These are phyloP conservation scores for Paraconiothyrium brasiliense DNA, from an alignment of 2,329 filamentous ascomycete genomes.

Conservation along the genomic window DNA sequence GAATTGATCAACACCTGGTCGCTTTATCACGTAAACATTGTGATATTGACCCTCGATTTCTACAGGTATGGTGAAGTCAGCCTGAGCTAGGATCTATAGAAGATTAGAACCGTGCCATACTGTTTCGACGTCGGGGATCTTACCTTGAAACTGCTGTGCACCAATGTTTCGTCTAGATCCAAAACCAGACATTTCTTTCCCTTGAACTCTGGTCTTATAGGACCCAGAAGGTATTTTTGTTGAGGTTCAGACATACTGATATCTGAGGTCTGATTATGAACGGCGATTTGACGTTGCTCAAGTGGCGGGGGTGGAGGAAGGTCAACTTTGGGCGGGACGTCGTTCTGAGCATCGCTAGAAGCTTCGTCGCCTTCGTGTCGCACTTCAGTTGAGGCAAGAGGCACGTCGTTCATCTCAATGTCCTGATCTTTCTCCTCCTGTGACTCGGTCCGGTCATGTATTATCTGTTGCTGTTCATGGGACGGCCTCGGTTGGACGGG, in stretches of 20 bases:
- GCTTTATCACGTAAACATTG: constrained; percentile 99
- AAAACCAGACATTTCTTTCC: constrained; percentile 94
- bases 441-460: constrained; percentile 61
- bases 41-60: constrained; percentile 99
- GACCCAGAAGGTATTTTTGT: constrained; percentile 80
- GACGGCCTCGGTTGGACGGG: constrained; percentile 45
- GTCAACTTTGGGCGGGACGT: constrained; percentile 53
- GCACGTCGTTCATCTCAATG: constrained; percentile 72
- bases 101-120: constrained; percentile 24
- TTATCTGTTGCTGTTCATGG: constrained; percentile 51
- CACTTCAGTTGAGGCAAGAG: constrained; percentile 62
- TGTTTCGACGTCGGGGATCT: constrained; percentile 24
- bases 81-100: constrained; percentile 90
- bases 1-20: constrained; percentile 97
- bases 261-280: constrained; percentile 52
- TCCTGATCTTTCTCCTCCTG: constrained; percentile 62
- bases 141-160: constrained; percentile 99
- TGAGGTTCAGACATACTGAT: constrained; percentile 52
- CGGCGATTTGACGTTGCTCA: constrained; percentile 54
- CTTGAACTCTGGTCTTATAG: constrained; percentile 79
- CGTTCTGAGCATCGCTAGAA: constrained; percentile 32
- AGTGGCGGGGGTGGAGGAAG: constrained; percentile 67
- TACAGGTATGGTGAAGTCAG: constrained; percentile 98
- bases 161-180: constrained; percentile 94
- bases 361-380: constrained; percentile 50